A percentile compares a stretch with the other conserved stretches of the same genome.
Evolutionary conservation across 1,284 basidiomycete species (phyloP).

Genomic region (Cryptococcus hybrid): DNA sequence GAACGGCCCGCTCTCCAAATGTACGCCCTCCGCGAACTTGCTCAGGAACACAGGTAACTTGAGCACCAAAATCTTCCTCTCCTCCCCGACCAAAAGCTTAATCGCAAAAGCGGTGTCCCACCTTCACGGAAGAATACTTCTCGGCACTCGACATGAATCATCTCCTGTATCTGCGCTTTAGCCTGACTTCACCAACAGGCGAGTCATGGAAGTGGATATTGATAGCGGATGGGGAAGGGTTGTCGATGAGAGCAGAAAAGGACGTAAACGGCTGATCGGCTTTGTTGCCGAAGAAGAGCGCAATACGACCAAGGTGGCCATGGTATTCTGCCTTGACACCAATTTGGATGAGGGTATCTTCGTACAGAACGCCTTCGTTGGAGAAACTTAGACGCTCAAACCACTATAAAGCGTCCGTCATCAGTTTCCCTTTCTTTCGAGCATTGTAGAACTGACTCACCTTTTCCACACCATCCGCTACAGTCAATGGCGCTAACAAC

Average conservation of each 20-base stretch:
- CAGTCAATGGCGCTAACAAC: slow-evolving; percentile 56
- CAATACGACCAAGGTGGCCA: slow-evolving; percentile 83
- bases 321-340: slow-evolving; percentile 97
- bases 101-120: slow-evolving; percentile 66
- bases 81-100: slow-evolving; percentile 90
- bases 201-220: slow-evolving; percentile 86
- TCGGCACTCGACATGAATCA: slow-evolving; percentile 92
- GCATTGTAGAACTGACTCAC: slow-evolving; percentile 17
- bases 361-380: slow-evolving; percentile 88
- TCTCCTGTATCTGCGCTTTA: slow-evolving; percentile 86
- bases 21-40: slow-evolving; percentile 93
- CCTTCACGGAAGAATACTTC: slow-evolving; percentile 65
- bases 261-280: slow-evolving; percentile 79
- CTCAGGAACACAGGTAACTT: slow-evolving; percentile 82
- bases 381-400: slow-evolving; percentile 79
- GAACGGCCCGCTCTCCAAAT: slow-evolving; percentile 77
- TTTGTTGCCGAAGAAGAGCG: slow-evolving; percentile 96
- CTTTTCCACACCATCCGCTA: slow-evolving; percentile 71
- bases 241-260: slow-evolving; percentile 79
- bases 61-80: slow-evolving; percentile 63
- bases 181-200: slow-evolving; percentile 65
- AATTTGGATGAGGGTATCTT: slow-evolving; percentile 92
- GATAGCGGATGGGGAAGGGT: slow-evolving; percentile 69
- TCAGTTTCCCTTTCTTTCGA: background rate
- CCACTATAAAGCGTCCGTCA: slow-evolving; percentile 58